A percentile compares a stretch with the other conserved stretches of the same genome.
These are phyloP conservation scores for Macrophomina tecta DNA, from an alignment of 2,329 filamentous ascomycete genomes.

Conservation along the genomic window DNA sequence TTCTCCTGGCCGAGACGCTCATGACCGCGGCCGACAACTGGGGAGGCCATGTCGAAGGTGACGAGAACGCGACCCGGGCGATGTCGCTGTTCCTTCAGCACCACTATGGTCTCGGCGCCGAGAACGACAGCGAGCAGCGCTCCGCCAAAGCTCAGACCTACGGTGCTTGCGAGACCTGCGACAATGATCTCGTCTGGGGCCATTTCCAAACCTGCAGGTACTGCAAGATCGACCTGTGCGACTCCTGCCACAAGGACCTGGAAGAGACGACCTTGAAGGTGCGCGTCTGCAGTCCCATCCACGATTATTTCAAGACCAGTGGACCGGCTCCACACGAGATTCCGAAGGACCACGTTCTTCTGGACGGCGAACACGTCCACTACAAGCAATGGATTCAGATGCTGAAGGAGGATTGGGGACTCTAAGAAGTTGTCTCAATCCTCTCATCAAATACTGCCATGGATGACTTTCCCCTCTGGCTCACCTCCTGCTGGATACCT, in stretches of 20 bases:
- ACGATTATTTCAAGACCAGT: slow-evolving; percentile 22
- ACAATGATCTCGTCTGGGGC: slow-evolving; percentile 14
- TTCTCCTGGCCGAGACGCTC: slow-evolving; percentile 22
- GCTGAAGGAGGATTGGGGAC: slow-evolving; percentile 22
- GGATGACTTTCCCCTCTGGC: background rate
- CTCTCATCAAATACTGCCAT: background rate
- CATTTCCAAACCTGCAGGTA: slow-evolving; percentile 23
- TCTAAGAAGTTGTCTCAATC: background rate
- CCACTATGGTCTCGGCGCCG: slow-evolving; percentile 1
- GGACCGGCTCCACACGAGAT: slow-evolving; percentile 17
- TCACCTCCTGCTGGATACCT: background rate
- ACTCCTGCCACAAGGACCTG: slow-evolving; percentile 16
- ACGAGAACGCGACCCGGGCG: slow-evolving; percentile 21
- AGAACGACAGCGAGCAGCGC: background rate
- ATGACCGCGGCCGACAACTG: slow-evolving; percentile 24
- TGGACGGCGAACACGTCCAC: slow-evolving; percentile 19
- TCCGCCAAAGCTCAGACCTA: slow-evolving; percentile 9
- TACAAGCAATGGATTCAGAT: slow-evolving; percentile 15
- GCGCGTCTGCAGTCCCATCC: slow-evolving; percentile 14
- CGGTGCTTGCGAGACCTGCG: slow-evolving; percentile 21
- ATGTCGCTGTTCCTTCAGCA: slow-evolving; percentile 18
- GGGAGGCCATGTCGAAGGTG: slow-evolving; percentile 12
- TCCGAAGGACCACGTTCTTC: slow-evolving; percentile 15
- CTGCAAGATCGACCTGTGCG: slow-evolving; percentile 24
- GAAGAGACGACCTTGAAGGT: slow-evolving; percentile 16